Conservation (phyloP, 805 yeast genomes). For the Wickerhamomyces ciferrii region DNA sequence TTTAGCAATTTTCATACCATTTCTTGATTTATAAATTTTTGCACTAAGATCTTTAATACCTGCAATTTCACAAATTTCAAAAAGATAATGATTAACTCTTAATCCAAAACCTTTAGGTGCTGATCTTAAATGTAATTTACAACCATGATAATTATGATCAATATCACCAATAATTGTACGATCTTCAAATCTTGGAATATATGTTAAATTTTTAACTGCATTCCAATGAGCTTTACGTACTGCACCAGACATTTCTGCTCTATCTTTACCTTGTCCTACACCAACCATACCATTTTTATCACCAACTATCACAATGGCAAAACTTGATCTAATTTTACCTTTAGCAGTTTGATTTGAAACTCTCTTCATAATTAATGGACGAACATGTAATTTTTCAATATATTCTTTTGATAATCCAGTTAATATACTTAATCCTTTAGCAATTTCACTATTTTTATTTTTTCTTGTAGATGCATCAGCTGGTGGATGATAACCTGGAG, state of each 20-base stretch:
- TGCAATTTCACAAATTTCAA: slow-evolving; percentile 86
- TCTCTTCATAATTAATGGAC: slow-evolving; percentile 67
- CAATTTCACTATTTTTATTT: slow-evolving; percentile 25
- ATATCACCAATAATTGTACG: slow-evolving; percentile 87
- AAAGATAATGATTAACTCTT: slow-evolving; percentile 84
- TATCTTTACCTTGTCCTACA: slow-evolving; percentile 89
- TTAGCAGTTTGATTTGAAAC: slow-evolving; percentile 90
- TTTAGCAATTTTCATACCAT: slow-evolving; percentile 90
- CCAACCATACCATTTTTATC: slow-evolving; percentile 93
- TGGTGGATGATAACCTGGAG: slow-evolving; percentile 39
- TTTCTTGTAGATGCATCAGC: slow-evolving; percentile 16
- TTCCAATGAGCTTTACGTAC: slow-evolving; percentile 85
- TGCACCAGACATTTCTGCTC: slow-evolving; percentile 71
- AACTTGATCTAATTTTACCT: slow-evolving; percentile 82
- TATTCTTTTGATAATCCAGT: slow-evolving; percentile 65
- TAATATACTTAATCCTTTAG: slow-evolving; percentile 50
- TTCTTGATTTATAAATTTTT: slow-evolving; percentile 87
- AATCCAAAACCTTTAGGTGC: slow-evolving; percentile 94
- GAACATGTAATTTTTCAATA: slow-evolving; percentile 54
- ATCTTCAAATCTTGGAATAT: slow-evolving; percentile 83
- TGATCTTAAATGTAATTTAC: slow-evolving; percentile 71
- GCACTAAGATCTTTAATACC: slow-evolving; percentile 94
- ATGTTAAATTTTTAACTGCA: slow-evolving; percentile 79
- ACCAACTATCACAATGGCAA: slow-evolving; percentile 85
- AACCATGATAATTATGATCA: slow-evolving; percentile 82